phyloP scores from a whole-genome alignment of 2,329 filamentous ascomycete species.

The Claviceps capensis region DNA sequence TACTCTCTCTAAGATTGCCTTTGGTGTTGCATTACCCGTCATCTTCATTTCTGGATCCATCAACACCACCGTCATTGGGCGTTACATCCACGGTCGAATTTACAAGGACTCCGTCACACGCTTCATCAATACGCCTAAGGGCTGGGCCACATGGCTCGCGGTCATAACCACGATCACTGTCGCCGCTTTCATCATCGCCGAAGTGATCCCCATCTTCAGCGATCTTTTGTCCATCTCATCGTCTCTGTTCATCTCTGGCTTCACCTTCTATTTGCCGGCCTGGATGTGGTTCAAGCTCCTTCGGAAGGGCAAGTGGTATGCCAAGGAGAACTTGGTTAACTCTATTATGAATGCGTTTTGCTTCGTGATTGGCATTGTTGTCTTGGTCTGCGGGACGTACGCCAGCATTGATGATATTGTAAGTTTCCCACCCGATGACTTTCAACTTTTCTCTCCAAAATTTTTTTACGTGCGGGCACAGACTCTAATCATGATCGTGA shows the following conservation, averaged over 20 bases:
- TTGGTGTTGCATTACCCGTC: constrained; percentile 56
- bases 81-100: constrained; percentile 32
- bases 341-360: constrained; percentile 12
- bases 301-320: constrained; percentile 13
- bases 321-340: constrained; percentile 14
- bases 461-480: not conserved
- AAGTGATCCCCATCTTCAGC: constrained; percentile 59
- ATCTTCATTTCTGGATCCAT: constrained; percentile 65
- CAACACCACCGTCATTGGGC: constrained; percentile 37
- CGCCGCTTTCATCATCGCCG: constrained; percentile 54
- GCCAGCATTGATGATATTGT: constrained; percentile 15
- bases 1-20: constrained; percentile 50
- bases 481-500: not conserved
- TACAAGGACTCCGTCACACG: constrained; percentile 29
- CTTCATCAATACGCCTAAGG: constrained; percentile 34
- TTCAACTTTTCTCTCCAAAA: too few relatives aligned
- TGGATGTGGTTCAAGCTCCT: constrained; percentile 28
- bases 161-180: constrained; percentile 45
- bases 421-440: constrained; percentile 3
- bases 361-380: constrained; percentile 14
- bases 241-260: constrained; percentile 31
- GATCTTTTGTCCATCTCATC: constrained; percentile 42
- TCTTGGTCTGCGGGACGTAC: constrained; percentile 14
- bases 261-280: constrained; percentile 23
- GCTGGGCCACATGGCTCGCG: constrained; percentile 40